phyloP scores from a whole-genome alignment of 208 protist genomes.

The Strigomonas culicis region DNA sequence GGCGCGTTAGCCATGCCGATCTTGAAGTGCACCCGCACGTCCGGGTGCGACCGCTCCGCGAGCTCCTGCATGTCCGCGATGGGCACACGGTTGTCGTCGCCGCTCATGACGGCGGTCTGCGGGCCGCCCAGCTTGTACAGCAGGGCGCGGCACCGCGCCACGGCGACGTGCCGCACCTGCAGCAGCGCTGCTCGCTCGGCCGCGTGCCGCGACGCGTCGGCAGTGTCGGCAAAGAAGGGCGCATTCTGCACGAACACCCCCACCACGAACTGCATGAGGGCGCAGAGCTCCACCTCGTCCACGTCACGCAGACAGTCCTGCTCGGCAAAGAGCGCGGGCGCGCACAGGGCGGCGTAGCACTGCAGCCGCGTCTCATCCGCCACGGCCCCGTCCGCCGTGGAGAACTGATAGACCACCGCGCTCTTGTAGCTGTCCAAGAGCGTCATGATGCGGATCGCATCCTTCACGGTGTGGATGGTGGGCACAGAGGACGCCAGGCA shows the following conservation, averaged over 20 bases:
- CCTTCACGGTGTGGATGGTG: slow-evolving; percentile 17
- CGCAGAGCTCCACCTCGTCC: slow-evolving; percentile 49
- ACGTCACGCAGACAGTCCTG: slow-evolving; percentile 55
- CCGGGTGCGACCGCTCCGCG: slow-evolving; percentile 48
- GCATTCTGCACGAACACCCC: slow-evolving; percentile 49
- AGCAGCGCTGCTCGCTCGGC: slow-evolving; percentile 5
- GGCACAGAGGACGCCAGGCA: not conserved
- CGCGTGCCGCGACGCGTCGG: not conserved
- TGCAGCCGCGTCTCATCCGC: slow-evolving; percentile 18
- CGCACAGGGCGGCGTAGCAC: slow-evolving; percentile 33
- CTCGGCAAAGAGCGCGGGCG: slow-evolving; percentile 29
- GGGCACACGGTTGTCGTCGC: slow-evolving; percentile 66
- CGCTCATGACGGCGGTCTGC: slow-evolving; percentile 51
- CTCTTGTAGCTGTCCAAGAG: slow-evolving; percentile 11
- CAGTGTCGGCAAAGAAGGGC: slow-evolving; percentile 27
- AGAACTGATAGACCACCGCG: slow-evolving; percentile 16
- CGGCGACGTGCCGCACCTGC: slow-evolving; percentile 36
- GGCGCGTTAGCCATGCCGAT: slow-evolving; percentile 67
- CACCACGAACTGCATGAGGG: slow-evolving; percentile 49
- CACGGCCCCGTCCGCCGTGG: slow-evolving; percentile 10
- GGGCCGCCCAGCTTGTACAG: slow-evolving; percentile 48
- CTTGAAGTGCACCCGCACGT: slow-evolving; percentile 62
- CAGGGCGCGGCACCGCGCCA: slow-evolving; percentile 58
- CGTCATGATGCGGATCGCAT: slow-evolving; percentile 56
- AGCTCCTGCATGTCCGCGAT: slow-evolving; percentile 62